Conservation (phyloP, 208 protist genomes). For the Acanthamoeba sp. region DNA sequence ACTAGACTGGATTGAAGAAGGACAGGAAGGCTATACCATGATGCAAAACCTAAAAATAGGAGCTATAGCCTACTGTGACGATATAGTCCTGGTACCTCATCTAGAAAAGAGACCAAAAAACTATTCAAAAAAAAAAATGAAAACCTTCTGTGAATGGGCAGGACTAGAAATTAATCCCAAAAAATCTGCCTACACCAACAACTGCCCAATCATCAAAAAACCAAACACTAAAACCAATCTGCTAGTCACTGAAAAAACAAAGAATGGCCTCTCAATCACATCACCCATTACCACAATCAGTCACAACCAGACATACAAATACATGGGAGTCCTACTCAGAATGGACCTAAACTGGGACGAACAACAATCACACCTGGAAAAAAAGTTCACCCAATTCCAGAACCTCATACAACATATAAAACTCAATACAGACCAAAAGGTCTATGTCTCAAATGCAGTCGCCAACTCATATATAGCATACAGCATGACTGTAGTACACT, state of each 20-base stretch:
- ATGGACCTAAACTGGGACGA: not conserved
- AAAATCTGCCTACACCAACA: not conserved
- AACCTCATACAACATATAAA: not conserved
- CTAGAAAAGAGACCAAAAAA: not conserved
- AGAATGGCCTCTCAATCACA: not conserved
- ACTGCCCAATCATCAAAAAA: not conserved
- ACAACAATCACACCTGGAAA: not conserved
- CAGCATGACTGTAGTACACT: not conserved
- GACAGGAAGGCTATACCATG: not conserved
- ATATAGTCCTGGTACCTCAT: not conserved
- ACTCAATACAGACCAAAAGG: not conserved
- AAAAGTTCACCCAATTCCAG: not conserved
- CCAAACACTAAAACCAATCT: too few species aligned
- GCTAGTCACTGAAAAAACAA: not conserved
- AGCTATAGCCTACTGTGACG: not conserved
- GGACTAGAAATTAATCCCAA: not conserved
- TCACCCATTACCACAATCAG: not conserved
- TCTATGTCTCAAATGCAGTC: not conserved
- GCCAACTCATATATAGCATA: not conserved
- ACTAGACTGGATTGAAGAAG: not conserved
- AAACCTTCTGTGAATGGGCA: not conserved
- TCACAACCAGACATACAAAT: not conserved
- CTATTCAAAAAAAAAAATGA: not conserved
- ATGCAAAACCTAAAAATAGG: not conserved
- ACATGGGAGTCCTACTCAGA: not conserved